These are phyloP conservation scores for Xylaria grammica DNA, from an alignment of 495 filamentous ascomycete species.

Conservation along the genomic window DNA sequence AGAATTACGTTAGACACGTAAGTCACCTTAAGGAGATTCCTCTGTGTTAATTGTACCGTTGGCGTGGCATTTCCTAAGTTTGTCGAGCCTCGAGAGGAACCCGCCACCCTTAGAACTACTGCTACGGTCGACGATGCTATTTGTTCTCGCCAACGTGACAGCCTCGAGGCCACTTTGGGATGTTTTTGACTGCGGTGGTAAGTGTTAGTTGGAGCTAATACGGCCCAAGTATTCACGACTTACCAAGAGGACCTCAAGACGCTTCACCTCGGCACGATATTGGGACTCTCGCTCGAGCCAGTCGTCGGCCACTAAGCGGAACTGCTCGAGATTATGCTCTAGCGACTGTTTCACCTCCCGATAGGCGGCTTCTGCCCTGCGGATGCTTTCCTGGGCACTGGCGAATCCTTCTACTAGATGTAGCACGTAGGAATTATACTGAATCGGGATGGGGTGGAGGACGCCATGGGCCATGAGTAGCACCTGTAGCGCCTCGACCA, in stretches of 20 bases:
- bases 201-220: neutral
- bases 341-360: slow-evolving; percentile 38
- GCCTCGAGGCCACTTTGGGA: slow-evolving; percentile 53
- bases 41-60: slow-evolving; percentile 15
- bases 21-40: neutral
- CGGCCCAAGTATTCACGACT: neutral
- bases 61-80: slow-evolving; percentile 25
- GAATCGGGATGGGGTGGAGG: slow-evolving; percentile 38
- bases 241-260: slow-evolving; percentile 51
- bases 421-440: slow-evolving; percentile 49
- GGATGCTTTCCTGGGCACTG: slow-evolving; percentile 27
- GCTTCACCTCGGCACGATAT: slow-evolving; percentile 55
- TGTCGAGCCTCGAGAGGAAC: slow-evolving; percentile 41
- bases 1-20: slow-evolving; percentile 1
- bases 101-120: slow-evolving; percentile 32
- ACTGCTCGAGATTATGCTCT: slow-evolving; percentile 46
- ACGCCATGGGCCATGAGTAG: slow-evolving; percentile 39
- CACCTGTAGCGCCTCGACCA: slow-evolving; percentile 48
- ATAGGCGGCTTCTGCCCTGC: slow-evolving; percentile 26
- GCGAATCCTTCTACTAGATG: slow-evolving; percentile 48
- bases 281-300: slow-evolving; percentile 46
- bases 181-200: slow-evolving; percentile 34
- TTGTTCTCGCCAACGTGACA: slow-evolving; percentile 50
- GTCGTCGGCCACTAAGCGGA: slow-evolving; percentile 44
- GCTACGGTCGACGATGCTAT: slow-evolving; percentile 46